Percentiles rank a stretch among this genome's conserved stretches.
phyloP scores from a whole-genome alignment of 345 rosid genomes.

The Carallia brachiata region DNA sequence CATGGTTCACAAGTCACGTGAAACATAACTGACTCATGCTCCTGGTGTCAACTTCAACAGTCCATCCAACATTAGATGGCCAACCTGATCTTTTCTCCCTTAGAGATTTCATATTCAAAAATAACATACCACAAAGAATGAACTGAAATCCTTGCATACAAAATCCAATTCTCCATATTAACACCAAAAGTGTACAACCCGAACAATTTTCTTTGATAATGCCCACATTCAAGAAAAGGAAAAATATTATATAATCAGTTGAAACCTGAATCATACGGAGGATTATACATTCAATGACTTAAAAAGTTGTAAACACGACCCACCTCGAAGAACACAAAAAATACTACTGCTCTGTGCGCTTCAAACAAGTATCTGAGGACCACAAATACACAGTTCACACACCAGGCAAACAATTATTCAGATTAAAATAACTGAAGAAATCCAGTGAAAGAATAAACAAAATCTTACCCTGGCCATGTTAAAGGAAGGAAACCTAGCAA shows the following conservation, averaged over 20 bases:
- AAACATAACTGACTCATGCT: slow-evolving; percentile 31
- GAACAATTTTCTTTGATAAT: neutral
- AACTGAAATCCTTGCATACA: neutral
- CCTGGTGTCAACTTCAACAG: slow-evolving; percentile 30
- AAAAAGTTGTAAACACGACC: slow-evolving; percentile 30
- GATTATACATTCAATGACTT: slow-evolving; percentile 5
- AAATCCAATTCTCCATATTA: neutral
- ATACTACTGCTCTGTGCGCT: slow-evolving; percentile 39
- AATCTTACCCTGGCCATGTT: slow-evolving; percentile 85
- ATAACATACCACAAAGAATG: neutral
- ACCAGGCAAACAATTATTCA: slow-evolving; percentile 19
- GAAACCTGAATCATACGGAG: slow-evolving; percentile 4
- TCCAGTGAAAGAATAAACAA: neutral
- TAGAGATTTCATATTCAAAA: neutral
- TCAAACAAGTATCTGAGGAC: slow-evolving; percentile 54
- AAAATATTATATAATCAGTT: slow-evolving; percentile 8
- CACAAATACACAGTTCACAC: slow-evolving; percentile 36
- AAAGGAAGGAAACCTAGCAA: slow-evolving; percentile 90
- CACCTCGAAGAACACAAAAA: slow-evolving; percentile 44
- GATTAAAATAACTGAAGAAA: slow-evolving; percentile 12
- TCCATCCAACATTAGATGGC: slow-evolving; percentile 22
- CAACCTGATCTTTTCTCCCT: slow-evolving; percentile 19
- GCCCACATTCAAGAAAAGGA: neutral
- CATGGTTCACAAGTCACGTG: slow-evolving; percentile 23
- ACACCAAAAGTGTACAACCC: neutral